phyloP scores from a whole-genome alignment of 148 eudicot species.

The Camellia granthamiana region DNA sequence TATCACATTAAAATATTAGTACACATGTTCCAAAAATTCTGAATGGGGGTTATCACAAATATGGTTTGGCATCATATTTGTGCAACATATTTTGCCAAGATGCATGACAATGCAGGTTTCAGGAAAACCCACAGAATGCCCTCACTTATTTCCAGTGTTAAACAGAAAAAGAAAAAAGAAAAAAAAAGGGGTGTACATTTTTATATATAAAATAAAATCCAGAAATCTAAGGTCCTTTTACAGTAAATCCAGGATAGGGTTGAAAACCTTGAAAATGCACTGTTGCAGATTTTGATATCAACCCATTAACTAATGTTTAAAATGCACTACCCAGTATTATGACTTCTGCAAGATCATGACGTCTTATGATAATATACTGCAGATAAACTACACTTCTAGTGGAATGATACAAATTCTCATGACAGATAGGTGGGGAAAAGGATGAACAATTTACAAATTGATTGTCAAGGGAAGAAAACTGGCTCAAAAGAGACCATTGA shows the following conservation, averaged over 20 bases:
- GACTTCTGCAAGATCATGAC: too few relatives aligned
- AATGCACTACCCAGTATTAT: background rate
- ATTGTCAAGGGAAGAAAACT: background rate
- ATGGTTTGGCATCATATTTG: background rate
- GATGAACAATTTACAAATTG: too few relatives aligned
- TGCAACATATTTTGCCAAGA: slow-evolving; percentile 1
- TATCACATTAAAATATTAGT: background rate
- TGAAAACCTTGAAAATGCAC: background rate
- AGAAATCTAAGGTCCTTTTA: background rate
- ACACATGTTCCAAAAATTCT: background rate
- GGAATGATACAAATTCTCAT: background rate
- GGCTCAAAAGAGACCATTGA: background rate
- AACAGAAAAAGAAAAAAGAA: background rate
- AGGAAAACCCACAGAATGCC: background rate
- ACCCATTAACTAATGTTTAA: background rate
- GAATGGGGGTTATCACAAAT: background rate
- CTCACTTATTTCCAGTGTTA: background rate
- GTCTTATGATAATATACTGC: background rate
- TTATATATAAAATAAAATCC: background rate
- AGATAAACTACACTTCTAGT: background rate
- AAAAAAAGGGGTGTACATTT: background rate
- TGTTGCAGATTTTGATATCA: too few relatives aligned
- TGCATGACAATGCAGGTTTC: background rate
- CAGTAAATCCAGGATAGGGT: background rate
- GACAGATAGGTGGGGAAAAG: background rate